Conservation (phyloP, 2,329 filamentous ascomycete genomes). For the Botrytis squamosa region DNA sequence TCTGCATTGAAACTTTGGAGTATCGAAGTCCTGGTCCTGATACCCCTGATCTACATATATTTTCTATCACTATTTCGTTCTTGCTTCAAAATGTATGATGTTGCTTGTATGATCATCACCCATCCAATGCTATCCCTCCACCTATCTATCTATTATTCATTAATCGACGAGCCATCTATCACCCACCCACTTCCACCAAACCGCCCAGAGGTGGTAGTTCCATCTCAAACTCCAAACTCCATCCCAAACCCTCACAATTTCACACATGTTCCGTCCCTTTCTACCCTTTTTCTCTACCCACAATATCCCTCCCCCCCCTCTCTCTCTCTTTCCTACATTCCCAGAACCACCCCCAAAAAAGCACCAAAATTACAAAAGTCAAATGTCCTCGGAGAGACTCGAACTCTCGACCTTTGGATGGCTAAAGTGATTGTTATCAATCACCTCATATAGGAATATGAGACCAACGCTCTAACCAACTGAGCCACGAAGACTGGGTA, state of each 20-base stretch:
- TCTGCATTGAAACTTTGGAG: not conserved
- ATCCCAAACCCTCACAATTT: not conserved
- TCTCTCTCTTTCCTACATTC: not conserved
- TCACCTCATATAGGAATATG: slow-evolving; percentile 31
- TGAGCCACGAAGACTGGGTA: slow-evolving; percentile 43
- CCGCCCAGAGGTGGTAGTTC: not conserved
- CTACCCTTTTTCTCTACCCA: not conserved
- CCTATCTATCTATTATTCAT: no score
- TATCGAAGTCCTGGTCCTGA: not conserved
- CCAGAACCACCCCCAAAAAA: not conserved
- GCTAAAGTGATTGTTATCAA: slow-evolving; percentile 2
- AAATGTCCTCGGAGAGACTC: slow-evolving; percentile 46
- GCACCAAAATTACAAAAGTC: not conserved
- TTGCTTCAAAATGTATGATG: not conserved
- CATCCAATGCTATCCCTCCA: not conserved
- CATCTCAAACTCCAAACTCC: not conserved
- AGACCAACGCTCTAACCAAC: slow-evolving; percentile 47
- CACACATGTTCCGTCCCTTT: not conserved
- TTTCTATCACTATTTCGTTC: not conserved
- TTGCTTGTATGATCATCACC: not conserved
- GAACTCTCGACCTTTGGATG: slow-evolving; percentile 53
- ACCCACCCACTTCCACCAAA: not conserved
- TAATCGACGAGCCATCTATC: not conserved
- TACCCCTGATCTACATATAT: not conserved
- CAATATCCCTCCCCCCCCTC: not conserved